These are phyloP conservation scores for Peniophora sp. DNA, from an alignment of 1,284 basidiomycete species.

Conservation along the genomic window DNA sequence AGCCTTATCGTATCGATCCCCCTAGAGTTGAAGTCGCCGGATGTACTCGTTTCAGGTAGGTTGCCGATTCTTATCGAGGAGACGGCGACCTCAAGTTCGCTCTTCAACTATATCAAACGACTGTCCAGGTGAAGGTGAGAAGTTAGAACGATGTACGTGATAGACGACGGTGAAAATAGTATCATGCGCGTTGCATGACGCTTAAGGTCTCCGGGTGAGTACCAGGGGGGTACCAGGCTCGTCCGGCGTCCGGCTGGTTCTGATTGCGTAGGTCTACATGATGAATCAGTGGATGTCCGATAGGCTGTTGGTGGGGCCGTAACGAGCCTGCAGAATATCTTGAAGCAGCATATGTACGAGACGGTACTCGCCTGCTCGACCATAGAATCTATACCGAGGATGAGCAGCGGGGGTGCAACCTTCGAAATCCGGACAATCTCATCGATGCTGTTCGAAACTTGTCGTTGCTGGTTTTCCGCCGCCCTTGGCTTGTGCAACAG, in stretches of 20 bases:
- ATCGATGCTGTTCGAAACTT: constrained; percentile 89
- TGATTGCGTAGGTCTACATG: constrained; percentile 60
- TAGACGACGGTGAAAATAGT: constrained; percentile 59
- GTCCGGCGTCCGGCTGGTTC: constrained; percentile 64
- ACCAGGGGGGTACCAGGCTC: constrained; percentile 65
- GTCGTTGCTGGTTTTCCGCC: constrained; percentile 31
- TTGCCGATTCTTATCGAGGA: constrained; percentile 60
- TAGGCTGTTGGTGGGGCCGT: background rate
- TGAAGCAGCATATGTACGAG: constrained; percentile 80
- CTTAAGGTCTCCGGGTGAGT: constrained; percentile 49
- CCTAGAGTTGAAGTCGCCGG: constrained; percentile 84
- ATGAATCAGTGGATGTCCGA: constrained; percentile 1
- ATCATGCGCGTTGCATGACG: constrained; percentile 71
- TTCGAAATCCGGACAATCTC: constrained; percentile 94
- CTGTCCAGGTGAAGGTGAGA: background rate
- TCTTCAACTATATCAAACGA: constrained; percentile 32
- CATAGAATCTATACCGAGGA: constrained; percentile 95
- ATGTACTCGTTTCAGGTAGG: constrained; percentile 87
- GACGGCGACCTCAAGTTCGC: constrained; percentile 91
- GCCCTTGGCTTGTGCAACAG: background rate
- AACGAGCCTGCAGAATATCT: constrained; percentile 58
- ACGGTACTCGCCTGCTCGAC: constrained; percentile 94
- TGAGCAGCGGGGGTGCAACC: constrained; percentile 92
- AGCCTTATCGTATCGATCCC: constrained; percentile 84
- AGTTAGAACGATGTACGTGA: constrained; percentile 52